Percentiles rank a stretch among this genome's conserved stretches.
phyloP scores from a whole-genome alignment of 2,329 filamentous ascomycete genomes.

The Botryosphaeria dothidea region DNA sequence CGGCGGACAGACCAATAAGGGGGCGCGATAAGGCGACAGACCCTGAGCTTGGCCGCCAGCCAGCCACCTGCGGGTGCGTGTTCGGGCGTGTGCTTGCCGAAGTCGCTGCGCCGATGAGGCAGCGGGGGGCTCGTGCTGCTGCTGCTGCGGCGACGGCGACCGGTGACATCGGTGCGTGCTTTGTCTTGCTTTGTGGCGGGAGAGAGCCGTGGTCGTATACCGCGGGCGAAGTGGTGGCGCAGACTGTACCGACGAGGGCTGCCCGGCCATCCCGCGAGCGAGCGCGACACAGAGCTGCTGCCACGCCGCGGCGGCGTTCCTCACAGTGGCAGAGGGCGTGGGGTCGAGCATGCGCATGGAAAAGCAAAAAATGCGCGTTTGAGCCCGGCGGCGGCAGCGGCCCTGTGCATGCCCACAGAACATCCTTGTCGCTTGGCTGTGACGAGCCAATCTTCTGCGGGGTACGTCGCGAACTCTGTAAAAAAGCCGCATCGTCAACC shows the following conservation, averaged over 20 bases:
- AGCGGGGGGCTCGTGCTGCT: constrained; percentile 13
- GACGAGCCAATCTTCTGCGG: constrained; percentile 14
- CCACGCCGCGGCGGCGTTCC: not conserved
- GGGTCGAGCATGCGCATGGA: not conserved
- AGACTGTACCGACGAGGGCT: too few species aligned
- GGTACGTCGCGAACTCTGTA: constrained; percentile 11
- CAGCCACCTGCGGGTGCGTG: constrained; percentile 6
- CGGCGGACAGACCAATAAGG: not conserved
- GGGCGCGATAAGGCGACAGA: constrained; percentile 6
- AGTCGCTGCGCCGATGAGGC: constrained; percentile 12
- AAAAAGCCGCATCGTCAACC: constrained; percentile 11
- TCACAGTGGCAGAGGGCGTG: too few species aligned
- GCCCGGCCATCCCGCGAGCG: too few species aligned
- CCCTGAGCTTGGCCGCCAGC: constrained; percentile 9
- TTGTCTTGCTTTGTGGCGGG: not conserved
- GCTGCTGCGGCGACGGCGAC: constrained; percentile 1
- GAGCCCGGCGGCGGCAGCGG: not conserved
- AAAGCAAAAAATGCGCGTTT: constrained; percentile 12
- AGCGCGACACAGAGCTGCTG: too few species aligned
- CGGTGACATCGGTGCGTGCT: constrained; percentile 3
- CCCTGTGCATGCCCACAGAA: too few species aligned
- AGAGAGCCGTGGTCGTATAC: not conserved
- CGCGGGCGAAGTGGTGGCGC: not conserved
- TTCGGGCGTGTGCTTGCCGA: constrained; percentile 7
- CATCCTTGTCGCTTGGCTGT: constrained; percentile 13